Base-by-base conservation (phyloP, 305 asterid species). In the Fraxinus latifolia region DNA sequence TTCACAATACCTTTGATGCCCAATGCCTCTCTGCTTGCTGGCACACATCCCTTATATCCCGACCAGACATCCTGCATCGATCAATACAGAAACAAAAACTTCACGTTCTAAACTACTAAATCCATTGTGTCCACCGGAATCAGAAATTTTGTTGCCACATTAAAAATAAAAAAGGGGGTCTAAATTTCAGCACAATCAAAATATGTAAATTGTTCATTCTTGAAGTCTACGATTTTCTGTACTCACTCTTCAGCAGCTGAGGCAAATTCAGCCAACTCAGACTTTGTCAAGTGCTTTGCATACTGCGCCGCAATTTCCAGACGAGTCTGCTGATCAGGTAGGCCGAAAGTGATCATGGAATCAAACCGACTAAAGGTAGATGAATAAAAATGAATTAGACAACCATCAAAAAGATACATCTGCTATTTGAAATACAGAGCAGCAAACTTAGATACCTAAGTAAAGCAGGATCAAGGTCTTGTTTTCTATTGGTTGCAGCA, bases 1-100 rank as follows among this genome's bases (percentile, higher is more conserved):
- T 75, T 3, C 50, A 75, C 17, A 71, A 50, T 90, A 96, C 99
- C 99, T 94, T 96, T 58, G 99, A 96, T 78, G 99, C 99, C 98
- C 99, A 96, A 47, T 81, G 94, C 89, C 99, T 87, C 90, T 96
- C 98, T 3, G 99, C 97, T 87, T 94, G 99, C 84, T 94, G 99
- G 84, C 99, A 96, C 50, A 94, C 95, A 79, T 94, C 97, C 81
- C 95, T 92, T 78, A 94, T 92, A 87, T 94, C 98, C 68, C 98
- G 94, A 73, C 97, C 99, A 0, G 98, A 96, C 97, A 96, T 92
- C 65, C 99, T 94, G 95, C 80, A 83, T 60, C 36, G 32, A 78
- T 44, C 77, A 78, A 75, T 47, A 39, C 23, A 33, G n/a, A 27
- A 74, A 67, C 21, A 65, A 39, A 55, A 79, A 79, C 2, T 5